A percentile compares a stretch with the other conserved stretches of the same genome.
phyloP scores from a whole-genome alignment of 108 stramenopile species.

The Pinguiococcus pyrenoidosus region DNA sequence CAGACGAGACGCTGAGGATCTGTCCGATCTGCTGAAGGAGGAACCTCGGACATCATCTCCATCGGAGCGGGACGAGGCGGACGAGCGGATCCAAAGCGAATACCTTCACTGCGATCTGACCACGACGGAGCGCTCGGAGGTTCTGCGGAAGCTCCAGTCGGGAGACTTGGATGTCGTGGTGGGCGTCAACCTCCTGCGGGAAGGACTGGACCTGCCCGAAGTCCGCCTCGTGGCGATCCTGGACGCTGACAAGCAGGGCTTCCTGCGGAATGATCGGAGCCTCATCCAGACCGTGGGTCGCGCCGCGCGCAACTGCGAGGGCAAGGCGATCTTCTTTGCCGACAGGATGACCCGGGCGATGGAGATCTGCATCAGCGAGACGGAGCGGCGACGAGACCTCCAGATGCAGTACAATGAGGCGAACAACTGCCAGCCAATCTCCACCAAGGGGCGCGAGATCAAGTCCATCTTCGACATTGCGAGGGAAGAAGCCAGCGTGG shows the following conservation, averaged over 20 bases:
- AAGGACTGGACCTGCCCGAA: conserved; percentile 64
- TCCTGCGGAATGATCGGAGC: conserved; percentile 56
- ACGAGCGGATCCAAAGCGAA: conserved; percentile 29
- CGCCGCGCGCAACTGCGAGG: conserved; percentile 52
- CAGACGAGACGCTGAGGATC: conserved; percentile 59
- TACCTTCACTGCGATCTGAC: conserved; percentile 60
- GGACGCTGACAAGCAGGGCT: conserved; percentile 56
- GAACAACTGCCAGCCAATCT: too few relatives aligned
- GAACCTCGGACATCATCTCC: too few relatives aligned
- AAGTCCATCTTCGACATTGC: conserved; percentile 49
- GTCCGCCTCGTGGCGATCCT: conserved; percentile 62
- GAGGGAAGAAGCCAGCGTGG: conserved; percentile 36
- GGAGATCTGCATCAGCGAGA: conserved; percentile 47
- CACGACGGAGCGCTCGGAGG: conserved; percentile 46
- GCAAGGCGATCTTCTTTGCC: conserved; percentile 55
- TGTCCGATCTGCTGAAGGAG: conserved; percentile 39
- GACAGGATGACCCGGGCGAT: conserved; percentile 49
- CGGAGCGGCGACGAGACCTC: conserved; percentile 27
- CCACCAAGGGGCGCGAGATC: conserved; percentile 43
- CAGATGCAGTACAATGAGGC: conserved; percentile 49
- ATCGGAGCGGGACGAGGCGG: too few relatives aligned
- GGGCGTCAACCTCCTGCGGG: conserved; percentile 58
- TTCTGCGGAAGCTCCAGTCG: conserved; percentile 41
- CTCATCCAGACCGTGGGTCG: conserved; percentile 58
- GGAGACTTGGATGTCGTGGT: conserved; percentile 57